Percentiles rank a stretch among this genome's conserved stretches.
phyloP scores from a whole-genome alignment of 2,329 filamentous ascomycete genomes.

The Xylaria sp. region DNA sequence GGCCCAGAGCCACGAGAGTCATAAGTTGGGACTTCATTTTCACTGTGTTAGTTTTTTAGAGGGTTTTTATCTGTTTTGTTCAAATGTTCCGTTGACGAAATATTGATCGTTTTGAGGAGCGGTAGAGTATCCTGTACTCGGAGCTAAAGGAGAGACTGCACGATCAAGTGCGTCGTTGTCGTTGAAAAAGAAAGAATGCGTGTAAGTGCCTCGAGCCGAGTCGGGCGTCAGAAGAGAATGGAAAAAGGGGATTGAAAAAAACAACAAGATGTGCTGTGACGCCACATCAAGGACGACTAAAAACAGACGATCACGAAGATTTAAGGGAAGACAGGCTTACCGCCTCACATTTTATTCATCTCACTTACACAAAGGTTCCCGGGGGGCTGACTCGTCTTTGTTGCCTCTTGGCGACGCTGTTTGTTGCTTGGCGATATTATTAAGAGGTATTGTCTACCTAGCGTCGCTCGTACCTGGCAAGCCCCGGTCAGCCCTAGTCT shows the following conservation, averaged over 20 bases:
- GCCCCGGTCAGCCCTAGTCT: not conserved
- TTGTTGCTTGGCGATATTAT: conserved; percentile 4
- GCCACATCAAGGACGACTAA: not conserved
- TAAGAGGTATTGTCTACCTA: not conserved
- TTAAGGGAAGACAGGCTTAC: conserved; percentile 2
- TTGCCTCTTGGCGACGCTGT: not conserved
- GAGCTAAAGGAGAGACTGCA: not conserved
- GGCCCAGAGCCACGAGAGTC: conserved; percentile 18
- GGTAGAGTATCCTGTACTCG: conserved; percentile 15
- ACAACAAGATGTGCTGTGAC: not conserved
- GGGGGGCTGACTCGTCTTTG: not conserved
- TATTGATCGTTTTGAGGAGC: not conserved
- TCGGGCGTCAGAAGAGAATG: conserved; percentile 19
- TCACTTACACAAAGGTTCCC: conserved; percentile 13
- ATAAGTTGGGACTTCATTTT: conserved; percentile 25
- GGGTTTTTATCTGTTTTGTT: too few relatives aligned
- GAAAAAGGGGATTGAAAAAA: not conserved
- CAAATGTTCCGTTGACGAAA: conserved; percentile 12
- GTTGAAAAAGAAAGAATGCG: conserved; percentile 8
- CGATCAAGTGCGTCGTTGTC: not conserved
- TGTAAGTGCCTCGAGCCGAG: conserved; percentile 23
- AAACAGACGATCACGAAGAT: not conserved
- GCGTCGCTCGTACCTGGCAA: conserved; percentile 2
- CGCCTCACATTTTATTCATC: conserved; percentile 12
- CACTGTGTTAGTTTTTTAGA: too few relatives aligned